These are phyloP conservation scores for Boletales sp. DNA, from an alignment of 768 basidiomycete species.

Conservation along the genomic window DNA sequence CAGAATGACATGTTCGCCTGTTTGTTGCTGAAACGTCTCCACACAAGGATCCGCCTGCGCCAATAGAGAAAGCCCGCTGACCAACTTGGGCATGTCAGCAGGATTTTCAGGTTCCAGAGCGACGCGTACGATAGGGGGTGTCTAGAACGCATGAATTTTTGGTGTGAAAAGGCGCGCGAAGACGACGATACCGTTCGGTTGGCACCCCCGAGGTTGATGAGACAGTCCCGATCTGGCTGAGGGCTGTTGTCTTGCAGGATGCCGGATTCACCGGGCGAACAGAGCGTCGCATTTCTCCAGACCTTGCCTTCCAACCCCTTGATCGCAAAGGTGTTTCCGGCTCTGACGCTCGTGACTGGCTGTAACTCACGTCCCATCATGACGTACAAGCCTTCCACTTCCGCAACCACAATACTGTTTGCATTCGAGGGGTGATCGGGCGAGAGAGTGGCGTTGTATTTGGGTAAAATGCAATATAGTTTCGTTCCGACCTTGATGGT, in stretches of 20 bases:
- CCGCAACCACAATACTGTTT: constrained; percentile 55
- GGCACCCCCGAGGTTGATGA: constrained; percentile 81
- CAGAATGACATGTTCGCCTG: constrained; percentile 95
- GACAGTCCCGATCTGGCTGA: constrained; percentile 41
- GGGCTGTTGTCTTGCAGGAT: constrained; percentile 32
- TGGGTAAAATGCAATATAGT: constrained; percentile 80
- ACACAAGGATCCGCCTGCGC: constrained; percentile 97
- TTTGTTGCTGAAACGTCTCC: constrained; percentile 95
- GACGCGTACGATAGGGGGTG: constrained; percentile 89
- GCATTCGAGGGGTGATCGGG: constrained; percentile 67
- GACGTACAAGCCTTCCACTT: constrained; percentile 78
- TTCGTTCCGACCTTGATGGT: constrained; percentile 61
- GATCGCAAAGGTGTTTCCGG: constrained; percentile 94
- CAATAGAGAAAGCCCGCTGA: constrained; percentile 82
- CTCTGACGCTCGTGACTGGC: constrained; percentile 73
- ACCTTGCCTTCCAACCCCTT: constrained; percentile 87
- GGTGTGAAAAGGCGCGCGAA: neutral
- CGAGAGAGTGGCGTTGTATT: constrained; percentile 64
- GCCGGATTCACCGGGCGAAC: constrained; percentile 54
- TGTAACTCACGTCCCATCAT: constrained; percentile 99
- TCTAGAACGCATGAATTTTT: constrained; percentile 39
- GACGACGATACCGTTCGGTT: constrained; percentile 49
- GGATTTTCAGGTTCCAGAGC: constrained; percentile 84
- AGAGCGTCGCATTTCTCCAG: constrained; percentile 87
- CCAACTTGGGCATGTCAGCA: constrained; percentile 85